These are phyloP conservation scores for Ramaria sp. DNA, from an alignment of 768 basidiomycete genomes.

Conservation along the genomic window DNA sequence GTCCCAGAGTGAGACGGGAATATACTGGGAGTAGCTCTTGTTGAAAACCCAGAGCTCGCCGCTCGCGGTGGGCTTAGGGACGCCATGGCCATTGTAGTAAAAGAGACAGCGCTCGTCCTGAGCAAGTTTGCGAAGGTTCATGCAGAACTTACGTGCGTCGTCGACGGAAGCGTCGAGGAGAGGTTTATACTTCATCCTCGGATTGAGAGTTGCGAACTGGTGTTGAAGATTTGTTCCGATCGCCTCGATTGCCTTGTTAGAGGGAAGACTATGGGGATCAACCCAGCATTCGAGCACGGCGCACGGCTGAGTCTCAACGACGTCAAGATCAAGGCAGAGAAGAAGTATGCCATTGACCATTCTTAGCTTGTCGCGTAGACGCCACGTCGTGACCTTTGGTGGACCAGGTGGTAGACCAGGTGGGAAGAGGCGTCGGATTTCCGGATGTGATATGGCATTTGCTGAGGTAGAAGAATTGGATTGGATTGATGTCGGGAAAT, in stretches of 20 bases:
- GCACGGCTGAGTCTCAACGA: slow-evolving; percentile 94
- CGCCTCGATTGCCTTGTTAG: slow-evolving; percentile 86
- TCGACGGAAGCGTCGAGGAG: slow-evolving; percentile 93
- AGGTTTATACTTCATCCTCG: slow-evolving; percentile 90
- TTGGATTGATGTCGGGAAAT: slow-evolving; percentile 12
- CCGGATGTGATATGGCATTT: slow-evolving; percentile 89
- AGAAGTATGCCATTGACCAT: slow-evolving; percentile 84
- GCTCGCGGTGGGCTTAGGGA: slow-evolving; percentile 90
- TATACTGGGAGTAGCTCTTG: slow-evolving; percentile 93
- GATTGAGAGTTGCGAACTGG: slow-evolving; percentile 92
- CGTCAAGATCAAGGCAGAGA: slow-evolving; percentile 94
- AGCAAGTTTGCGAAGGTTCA: slow-evolving; percentile 72
- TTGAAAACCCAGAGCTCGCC: slow-evolving; percentile 99
- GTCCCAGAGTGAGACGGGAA: slow-evolving; percentile 90
- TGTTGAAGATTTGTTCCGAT: slow-evolving; percentile 89
- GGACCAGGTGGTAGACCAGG: too few species aligned
- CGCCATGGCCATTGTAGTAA: slow-evolving; percentile 98
- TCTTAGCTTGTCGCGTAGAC: slow-evolving; percentile 78
- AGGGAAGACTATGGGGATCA: slow-evolving; percentile 89
- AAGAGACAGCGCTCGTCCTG: slow-evolving; percentile 92
- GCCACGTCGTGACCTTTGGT: slow-evolving; percentile 65
- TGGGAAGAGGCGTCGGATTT: slow-evolving; percentile 64
- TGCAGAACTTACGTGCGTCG: slow-evolving; percentile 82
- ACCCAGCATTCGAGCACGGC: slow-evolving; percentile 96
- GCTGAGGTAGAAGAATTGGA: slow-evolving; percentile 12